Percentiles rank a stretch among this genome's conserved stretches.
Conservation (phyloP, 2,329 filamentous ascomycete genomes). For the Beauveria sp. region DNA sequence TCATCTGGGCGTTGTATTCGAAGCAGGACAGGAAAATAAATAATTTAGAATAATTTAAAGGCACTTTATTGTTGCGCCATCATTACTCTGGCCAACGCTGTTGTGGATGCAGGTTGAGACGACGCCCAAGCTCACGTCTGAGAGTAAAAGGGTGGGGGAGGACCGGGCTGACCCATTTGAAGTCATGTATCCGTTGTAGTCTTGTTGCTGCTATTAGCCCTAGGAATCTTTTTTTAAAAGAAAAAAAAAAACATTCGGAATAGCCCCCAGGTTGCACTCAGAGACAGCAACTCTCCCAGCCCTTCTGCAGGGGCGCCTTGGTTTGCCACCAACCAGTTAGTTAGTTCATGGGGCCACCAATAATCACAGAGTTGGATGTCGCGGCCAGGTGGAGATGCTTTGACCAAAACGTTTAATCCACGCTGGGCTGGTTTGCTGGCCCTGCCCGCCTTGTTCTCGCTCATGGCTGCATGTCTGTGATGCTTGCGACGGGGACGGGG, state of each 20-base stretch:
- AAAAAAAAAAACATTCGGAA: background rate
- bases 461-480: conserved; percentile 4
- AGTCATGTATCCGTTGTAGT: background rate
- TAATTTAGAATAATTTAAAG: background rate
- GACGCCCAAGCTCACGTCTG: conserved; percentile 11
- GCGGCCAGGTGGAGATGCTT: background rate
- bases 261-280: background rate
- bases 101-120: conserved; percentile 9
- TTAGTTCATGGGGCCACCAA: background rate
- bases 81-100: background rate
- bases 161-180: conserved; percentile 4
- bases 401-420: background rate
- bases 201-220: conserved; percentile 1
- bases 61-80: background rate
- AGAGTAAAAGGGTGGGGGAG: conserved; percentile 7
- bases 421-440: background rate
- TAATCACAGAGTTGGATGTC: background rate
- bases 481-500: background rate
- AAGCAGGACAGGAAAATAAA: background rate
- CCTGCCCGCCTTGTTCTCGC: background rate
- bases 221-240: background rate
- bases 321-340: background rate
- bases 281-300: background rate
- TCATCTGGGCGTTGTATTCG: background rate
- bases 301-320: background rate